Evolutionary conservation across 306 rosid genomes (phyloP), one percentile per base, ranked within the genome.

Genomic region (Alnus glutinosa): DNA sequence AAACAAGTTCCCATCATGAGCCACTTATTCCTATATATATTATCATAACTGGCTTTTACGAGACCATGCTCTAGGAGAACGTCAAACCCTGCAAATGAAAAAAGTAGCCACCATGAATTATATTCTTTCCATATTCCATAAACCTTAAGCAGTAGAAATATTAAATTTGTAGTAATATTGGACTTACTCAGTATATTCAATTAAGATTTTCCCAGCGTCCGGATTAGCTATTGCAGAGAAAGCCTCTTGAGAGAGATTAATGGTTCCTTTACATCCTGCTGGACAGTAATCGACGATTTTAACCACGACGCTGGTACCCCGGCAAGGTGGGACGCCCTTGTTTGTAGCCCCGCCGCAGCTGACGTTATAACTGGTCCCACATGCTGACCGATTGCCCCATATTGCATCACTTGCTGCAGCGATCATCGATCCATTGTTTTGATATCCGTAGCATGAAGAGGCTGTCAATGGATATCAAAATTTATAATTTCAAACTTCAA

Each of bases 231-330:
- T 82, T 2, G 0, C 9, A 14, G 80, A 34, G 49, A 83, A 83
- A 6, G 85, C 82, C n/a, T 77, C 66, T 36, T 75, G 19, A 16
- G 83, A 70, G 32, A 83, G 83, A 75, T 83, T 77, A 2, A 79
- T 69, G 62, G 74, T 75, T 68, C 62, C 83, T 5, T 0, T 30
- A 42, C 86, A 83, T 37, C 77, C 80, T 3, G 77, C 23, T 1
- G 62, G 78, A 32, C 86, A 83, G 28, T 48, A 44, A 51, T 83
- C 85, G 1, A 83, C 81, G 23, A 83, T 70, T 47, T 76, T 79
- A 9, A 79, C 76, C 30, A 62, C 70, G 14, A 75, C 80, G 12
- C 66, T 63, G 8, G 4, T 49, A 4, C 71, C 75, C 1, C n/a
- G 61, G 66, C 87, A 83, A 11, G 83, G 71, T 44, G 76, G 77